These are phyloP conservation scores for Yarrowia divulgata DNA, from an alignment of 805 yeast species.

Conservation along the genomic window DNA sequence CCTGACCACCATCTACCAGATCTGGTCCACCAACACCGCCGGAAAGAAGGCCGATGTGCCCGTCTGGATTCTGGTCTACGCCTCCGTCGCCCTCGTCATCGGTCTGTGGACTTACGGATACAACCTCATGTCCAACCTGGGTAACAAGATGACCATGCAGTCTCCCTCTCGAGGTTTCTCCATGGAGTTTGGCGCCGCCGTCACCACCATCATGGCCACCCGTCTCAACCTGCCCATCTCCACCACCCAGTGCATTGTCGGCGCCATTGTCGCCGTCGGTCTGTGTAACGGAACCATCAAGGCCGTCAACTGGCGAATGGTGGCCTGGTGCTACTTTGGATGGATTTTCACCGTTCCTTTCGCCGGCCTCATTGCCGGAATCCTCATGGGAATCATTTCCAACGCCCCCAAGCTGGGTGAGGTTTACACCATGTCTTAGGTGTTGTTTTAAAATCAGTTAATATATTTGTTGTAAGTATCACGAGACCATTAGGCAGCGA, in stretches of 20 bases:
- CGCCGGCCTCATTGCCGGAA: constrained; percentile 76
- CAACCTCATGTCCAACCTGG: constrained; percentile 71
- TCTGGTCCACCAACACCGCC: constrained; percentile 63
- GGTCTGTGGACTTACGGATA: constrained; percentile 79
- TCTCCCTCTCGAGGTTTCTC: constrained; percentile 81
- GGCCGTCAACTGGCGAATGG: constrained; percentile 81
- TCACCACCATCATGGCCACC: constrained; percentile 77
- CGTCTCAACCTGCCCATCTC: constrained; percentile 75
- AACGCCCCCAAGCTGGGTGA: constrained; percentile 50
- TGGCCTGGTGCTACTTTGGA: constrained; percentile 71
- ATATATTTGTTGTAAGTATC: constrained; percentile 1
- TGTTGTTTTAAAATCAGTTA: constrained; percentile 11
- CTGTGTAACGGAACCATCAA: constrained; percentile 68
- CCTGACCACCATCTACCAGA: constrained; percentile 65
- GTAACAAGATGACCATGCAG: constrained; percentile 75
- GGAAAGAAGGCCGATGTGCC: constrained; percentile 65
- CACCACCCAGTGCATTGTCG: constrained; percentile 80
- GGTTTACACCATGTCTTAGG: constrained; percentile 44
- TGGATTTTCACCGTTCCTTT: constrained; percentile 77
- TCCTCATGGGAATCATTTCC: constrained; percentile 51
- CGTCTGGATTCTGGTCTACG: constrained; percentile 71
- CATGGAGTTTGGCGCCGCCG: constrained; percentile 79
- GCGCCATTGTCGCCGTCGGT: constrained; percentile 79
- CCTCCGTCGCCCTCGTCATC: constrained; percentile 70
- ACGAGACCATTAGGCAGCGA: too few species aligned